Evolutionary conservation across 1,284 basidiomycete species (phyloP).

Genomic region (Erythrobasidium hasegawianum): DNA sequence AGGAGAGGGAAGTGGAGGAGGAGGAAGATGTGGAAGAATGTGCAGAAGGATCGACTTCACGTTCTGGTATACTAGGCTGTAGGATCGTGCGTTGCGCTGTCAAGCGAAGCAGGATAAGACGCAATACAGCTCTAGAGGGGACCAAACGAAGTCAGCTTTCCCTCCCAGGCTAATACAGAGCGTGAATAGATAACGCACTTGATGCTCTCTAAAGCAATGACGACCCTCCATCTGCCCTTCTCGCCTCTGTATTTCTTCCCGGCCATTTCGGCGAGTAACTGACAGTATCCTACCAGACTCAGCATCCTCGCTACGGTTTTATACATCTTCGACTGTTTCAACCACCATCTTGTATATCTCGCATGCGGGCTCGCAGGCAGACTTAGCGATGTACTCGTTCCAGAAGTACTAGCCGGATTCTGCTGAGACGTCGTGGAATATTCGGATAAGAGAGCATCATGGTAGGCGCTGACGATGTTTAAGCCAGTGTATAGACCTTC

Average conservation of each 20-base stretch:
- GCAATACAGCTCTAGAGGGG: slow-evolving; percentile 42
- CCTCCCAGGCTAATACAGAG: too few species aligned
- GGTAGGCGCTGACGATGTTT: slow-evolving; percentile 51
- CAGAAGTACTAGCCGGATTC: too few species aligned
- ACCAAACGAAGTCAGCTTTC: neutral
- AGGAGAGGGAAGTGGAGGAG: slow-evolving; percentile 18
- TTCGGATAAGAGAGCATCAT: slow-evolving; percentile 49
- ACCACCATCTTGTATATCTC: slow-evolving; percentile 50
- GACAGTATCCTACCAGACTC: slow-evolving; percentile 47
- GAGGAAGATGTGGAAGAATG: slow-evolving; percentile 12
- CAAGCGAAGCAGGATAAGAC: slow-evolving; percentile 48
- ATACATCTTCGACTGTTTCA: slow-evolving; percentile 45
- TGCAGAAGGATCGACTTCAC: slow-evolving; percentile 43
- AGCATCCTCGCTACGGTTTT: slow-evolving; percentile 46
- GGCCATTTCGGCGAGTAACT: slow-evolving; percentile 51
- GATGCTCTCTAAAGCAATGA: slow-evolving; percentile 49
- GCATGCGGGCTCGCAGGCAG: slow-evolving; percentile 50
- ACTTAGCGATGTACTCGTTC: too few species aligned
- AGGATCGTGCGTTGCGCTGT: slow-evolving; percentile 48
- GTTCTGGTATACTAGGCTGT: slow-evolving; percentile 47
- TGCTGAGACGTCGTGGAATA: slow-evolving; percentile 30
- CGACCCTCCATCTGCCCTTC: slow-evolving; percentile 48
- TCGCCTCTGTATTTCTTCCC: slow-evolving; percentile 46
- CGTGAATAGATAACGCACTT: too few species aligned
- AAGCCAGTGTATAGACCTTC: slow-evolving; percentile 49